Evolutionary conservation across 1,139 yeast species (phyloP).

Genomic region (Zygoascus meyerae): DNA sequence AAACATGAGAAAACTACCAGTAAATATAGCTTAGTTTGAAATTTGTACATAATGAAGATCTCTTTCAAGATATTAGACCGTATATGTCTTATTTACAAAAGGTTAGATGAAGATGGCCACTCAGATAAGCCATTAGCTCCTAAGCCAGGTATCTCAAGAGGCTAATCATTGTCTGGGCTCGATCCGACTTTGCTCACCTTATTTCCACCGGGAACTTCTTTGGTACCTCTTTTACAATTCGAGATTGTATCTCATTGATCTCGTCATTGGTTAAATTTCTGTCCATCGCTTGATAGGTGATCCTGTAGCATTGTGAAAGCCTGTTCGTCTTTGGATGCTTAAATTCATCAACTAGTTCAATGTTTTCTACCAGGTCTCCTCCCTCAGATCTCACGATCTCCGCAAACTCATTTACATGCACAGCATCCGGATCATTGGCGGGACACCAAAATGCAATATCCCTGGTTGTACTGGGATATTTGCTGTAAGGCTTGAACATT

Average conservation of each 20-base stretch:
- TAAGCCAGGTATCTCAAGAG: no score
- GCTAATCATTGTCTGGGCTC: no score
- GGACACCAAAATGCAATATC: slow-evolving; percentile 93
- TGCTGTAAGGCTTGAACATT: slow-evolving; percentile 82
- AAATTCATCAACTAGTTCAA: slow-evolving; percentile 72
- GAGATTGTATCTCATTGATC: slow-evolving; percentile 61
- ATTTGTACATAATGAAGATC: slow-evolving; percentile 14
- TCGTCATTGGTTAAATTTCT: slow-evolving; percentile 79
- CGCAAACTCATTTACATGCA: slow-evolving; percentile 90
- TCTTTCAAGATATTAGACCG: background rate
- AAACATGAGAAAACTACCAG: background rate
- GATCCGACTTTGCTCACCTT: slow-evolving; percentile 37
- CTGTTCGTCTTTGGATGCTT: slow-evolving; percentile 75
- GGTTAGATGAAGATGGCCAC: background rate
- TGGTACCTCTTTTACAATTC: slow-evolving; percentile 53
- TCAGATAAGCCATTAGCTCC: background rate
- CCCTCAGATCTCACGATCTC: slow-evolving; percentile 79
- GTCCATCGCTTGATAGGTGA: slow-evolving; percentile 94
- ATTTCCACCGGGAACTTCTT: slow-evolving; percentile 54
- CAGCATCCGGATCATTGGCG: slow-evolving; percentile 29
- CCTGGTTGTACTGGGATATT: slow-evolving; percentile 79
- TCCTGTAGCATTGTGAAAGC: slow-evolving; percentile 78
- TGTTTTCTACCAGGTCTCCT: slow-evolving; percentile 87
- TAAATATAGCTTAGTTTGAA: background rate
- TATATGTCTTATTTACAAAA: slow-evolving; percentile 1